Conservation (phyloP, 2,329 filamentous ascomycete species). For the Diaporthe nobilis region DNA sequence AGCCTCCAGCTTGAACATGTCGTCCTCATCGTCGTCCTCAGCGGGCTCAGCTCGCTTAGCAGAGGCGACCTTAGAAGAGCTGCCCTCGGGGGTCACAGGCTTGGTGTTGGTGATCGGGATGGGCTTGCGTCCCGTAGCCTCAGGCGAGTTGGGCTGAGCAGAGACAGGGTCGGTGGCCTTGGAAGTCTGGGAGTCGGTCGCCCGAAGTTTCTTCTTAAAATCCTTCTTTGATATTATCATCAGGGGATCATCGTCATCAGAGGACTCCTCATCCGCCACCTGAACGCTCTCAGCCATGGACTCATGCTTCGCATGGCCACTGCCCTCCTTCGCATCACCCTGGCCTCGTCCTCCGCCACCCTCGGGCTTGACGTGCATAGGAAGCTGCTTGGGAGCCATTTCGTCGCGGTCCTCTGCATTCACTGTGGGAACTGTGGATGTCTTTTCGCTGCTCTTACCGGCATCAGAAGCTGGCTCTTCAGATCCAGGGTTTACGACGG, state of each 20-base stretch:
- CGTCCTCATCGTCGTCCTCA: not conserved
- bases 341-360: not conserved
- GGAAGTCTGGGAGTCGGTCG: not conserved
- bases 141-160: constrained; percentile 1
- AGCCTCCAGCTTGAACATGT: constrained; percentile 23
- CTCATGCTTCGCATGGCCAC: not conserved
- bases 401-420: not conserved
- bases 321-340: not conserved
- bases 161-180: not conserved
- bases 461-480: constrained; percentile 17
- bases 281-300: not conserved
- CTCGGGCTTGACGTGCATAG: constrained; percentile 8
- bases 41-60: not conserved
- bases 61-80: not conserved
- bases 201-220: constrained; percentile 21
- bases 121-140: not conserved
- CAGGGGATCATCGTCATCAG: constrained; percentile 36
- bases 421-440: not conserved
- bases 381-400: constrained; percentile 4
- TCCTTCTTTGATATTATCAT: constrained; percentile 41
- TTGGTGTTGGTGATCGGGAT: not conserved
- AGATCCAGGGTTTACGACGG: constrained; percentile 48
- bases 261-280: constrained; percentile 25
- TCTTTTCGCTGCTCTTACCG: not conserved
- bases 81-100: not conserved